These are phyloP conservation scores for Suhomyces pyralidae DNA, from an alignment of 805 yeast genomes.

Conservation along the genomic window DNA sequence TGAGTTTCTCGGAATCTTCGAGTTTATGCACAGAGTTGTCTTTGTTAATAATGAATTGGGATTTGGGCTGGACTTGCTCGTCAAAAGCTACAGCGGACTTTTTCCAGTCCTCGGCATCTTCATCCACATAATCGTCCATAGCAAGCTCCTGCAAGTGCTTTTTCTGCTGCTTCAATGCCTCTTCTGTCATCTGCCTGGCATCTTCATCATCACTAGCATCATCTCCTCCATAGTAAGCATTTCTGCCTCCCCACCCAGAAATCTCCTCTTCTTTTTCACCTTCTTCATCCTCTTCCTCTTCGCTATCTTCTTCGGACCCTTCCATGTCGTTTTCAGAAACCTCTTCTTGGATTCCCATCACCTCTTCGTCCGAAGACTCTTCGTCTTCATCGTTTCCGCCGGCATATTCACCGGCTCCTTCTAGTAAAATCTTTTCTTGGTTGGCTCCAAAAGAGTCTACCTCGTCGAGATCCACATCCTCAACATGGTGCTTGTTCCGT, in stretches of 20 bases:
- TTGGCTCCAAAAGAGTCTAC: slow-evolving; percentile 66
- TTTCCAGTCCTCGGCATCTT: slow-evolving; percentile 80
- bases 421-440: slow-evolving; percentile 54
- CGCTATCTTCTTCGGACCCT: slow-evolving; percentile 14
- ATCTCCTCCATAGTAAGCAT: slow-evolving; percentile 54
- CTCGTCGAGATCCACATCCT: slow-evolving; percentile 52
- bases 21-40: slow-evolving; percentile 25
- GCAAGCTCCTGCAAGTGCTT: slow-evolving; percentile 66
- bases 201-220: slow-evolving; percentile 74
- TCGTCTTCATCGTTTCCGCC: slow-evolving; percentile 22
- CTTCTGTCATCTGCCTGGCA: slow-evolving; percentile 76
- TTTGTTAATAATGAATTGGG: slow-evolving; percentile 12
- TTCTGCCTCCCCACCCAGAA: slow-evolving; percentile 43
- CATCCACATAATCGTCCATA: slow-evolving; percentile 56
- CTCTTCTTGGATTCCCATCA: slow-evolving; percentile 36
- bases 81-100: slow-evolving; percentile 50
- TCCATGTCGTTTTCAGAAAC: slow-evolving; percentile 39
- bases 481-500: slow-evolving; percentile 10
- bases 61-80: slow-evolving; percentile 15
- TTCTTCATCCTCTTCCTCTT: slow-evolving; percentile 44
- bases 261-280: slow-evolving; percentile 32
- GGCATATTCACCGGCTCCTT: slow-evolving; percentile 50
- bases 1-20: slow-evolving; percentile 50
- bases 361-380: slow-evolving; percentile 56
- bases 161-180: slow-evolving; percentile 84